Conservation (phyloP, 73 alveolate species). For the Blepharisma stoltei region DNA sequence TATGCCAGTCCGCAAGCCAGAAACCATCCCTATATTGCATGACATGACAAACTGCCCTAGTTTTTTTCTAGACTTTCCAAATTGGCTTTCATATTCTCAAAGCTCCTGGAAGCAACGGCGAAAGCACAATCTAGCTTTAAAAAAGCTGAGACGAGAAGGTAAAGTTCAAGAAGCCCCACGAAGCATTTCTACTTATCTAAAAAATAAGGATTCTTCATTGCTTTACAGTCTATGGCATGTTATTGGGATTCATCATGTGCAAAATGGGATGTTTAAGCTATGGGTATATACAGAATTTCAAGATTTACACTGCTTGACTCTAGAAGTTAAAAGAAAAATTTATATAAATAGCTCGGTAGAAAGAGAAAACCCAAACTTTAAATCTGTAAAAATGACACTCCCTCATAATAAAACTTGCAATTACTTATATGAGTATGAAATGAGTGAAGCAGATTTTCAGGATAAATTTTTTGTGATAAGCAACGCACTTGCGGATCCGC, state of each 20-base stretch:
- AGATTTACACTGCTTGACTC: conserved; percentile 38
- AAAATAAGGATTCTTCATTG: conserved; percentile 62
- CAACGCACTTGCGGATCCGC: conserved; percentile 63
- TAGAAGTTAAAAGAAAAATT: conserved; percentile 43
- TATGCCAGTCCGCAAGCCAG: not conserved
- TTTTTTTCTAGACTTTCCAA: conserved; percentile 69
- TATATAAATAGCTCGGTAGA: conserved; percentile 41
- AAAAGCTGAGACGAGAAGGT: conserved; percentile 43
- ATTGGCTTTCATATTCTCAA: conserved; percentile 80
- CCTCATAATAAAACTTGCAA: conserved; percentile 80
- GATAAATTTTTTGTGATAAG: conserved; percentile 64
- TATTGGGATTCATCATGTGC: conserved; percentile 43
- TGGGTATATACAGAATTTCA: conserved; percentile 49
- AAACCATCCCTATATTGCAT: conserved; percentile 6
- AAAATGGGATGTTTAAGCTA: conserved; percentile 50
- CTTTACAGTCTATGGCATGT: conserved; percentile 62
- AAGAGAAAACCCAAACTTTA: conserved; percentile 46
- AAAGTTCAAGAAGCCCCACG: conserved; percentile 29
- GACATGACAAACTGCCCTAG: conserved; percentile 59
- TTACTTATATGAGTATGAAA: conserved; percentile 74
- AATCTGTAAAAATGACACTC: conserved; percentile 62
- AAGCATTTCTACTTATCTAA: conserved; percentile 53
- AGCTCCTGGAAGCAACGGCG: conserved; percentile 78
- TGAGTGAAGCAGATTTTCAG: conserved; percentile 71
- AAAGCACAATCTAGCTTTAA: conserved; percentile 47